phyloP scores from a whole-genome alignment of 495 filamentous ascomycete genomes.

The Penicillium bovifimosum region DNA sequence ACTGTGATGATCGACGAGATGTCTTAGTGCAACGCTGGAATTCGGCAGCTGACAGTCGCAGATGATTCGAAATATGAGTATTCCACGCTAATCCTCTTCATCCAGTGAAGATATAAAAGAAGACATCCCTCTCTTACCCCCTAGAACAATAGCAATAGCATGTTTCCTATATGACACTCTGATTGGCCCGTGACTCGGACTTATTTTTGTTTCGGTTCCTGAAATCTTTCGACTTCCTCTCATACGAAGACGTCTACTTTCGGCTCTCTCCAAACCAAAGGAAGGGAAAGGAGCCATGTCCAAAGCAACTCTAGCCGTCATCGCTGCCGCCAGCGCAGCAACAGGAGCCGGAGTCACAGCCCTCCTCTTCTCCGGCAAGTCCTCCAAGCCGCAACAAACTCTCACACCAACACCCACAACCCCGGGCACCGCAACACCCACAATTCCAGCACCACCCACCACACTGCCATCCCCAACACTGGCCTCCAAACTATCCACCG shows the following conservation, averaged over 20 bases:
- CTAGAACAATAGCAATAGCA: too few relatives aligned
- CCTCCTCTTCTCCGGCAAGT: constrained; percentile 63
- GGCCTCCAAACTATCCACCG: constrained; percentile 30
- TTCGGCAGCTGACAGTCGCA: neutral
- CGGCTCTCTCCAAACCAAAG: constrained; percentile 1
- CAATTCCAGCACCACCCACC: constrained; percentile 23
- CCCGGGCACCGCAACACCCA: constrained; percentile 16
- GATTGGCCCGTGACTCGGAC: constrained; percentile 21
- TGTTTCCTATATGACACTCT: neutral
- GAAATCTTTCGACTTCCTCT: neutral
- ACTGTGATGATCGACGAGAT: too few relatives aligned
- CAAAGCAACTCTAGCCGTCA: constrained; percentile 78
- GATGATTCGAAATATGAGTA: neutral
- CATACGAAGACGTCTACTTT: too few relatives aligned
- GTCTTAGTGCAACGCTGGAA: too few relatives aligned
- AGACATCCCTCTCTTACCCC: too few relatives aligned
- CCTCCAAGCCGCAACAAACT: constrained; percentile 42
- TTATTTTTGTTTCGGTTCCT: constrained; percentile 6
- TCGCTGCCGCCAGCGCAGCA: constrained; percentile 84
- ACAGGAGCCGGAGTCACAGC: constrained; percentile 81
- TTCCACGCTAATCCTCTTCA: too few relatives aligned
- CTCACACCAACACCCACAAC: constrained; percentile 32
- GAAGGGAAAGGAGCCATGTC: constrained; percentile 54
- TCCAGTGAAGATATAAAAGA: neutral
- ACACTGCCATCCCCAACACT: constrained; percentile 36